phyloP scores from a whole-genome alignment of 805 yeast genomes.

The Huiozyma naganishii region DNA sequence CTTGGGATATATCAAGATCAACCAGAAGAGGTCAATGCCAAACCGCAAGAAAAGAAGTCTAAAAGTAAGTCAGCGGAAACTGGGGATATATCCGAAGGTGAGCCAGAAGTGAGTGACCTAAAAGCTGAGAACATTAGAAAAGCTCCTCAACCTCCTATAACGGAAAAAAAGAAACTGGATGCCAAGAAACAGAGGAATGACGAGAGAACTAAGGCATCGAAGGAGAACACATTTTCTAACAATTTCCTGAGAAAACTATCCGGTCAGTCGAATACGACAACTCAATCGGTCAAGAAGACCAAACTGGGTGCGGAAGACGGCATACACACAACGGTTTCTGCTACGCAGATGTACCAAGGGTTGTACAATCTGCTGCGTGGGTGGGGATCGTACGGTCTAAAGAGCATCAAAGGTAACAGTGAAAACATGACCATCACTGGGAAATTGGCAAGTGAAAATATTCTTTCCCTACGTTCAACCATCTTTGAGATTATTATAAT shows the following conservation, averaged over 20 bases:
- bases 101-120: background rate
- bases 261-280: slow-evolving; percentile 5
- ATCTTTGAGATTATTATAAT: slow-evolving; percentile 45
- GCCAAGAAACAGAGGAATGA: slow-evolving; percentile 5
- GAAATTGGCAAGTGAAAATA: slow-evolving; percentile 48
- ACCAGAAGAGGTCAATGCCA: background rate
- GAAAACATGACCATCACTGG: slow-evolving; percentile 43
- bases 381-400: slow-evolving; percentile 65
- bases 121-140: slow-evolving; percentile 2
- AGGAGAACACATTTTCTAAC: slow-evolving; percentile 6
- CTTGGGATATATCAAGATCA: slow-evolving; percentile 22
- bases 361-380: slow-evolving; percentile 48
- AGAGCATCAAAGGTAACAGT: slow-evolving; percentile 39
- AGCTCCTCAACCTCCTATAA: slow-evolving; percentile 3
- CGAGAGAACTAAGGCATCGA: background rate
- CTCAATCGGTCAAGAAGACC: background rate
- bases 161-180: slow-evolving; percentile 7
- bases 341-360: slow-evolving; percentile 53
- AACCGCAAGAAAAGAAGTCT: background rate
- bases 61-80: background rate
- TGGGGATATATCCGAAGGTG: background rate
- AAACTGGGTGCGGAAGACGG: background rate
- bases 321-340: slow-evolving; percentile 25
- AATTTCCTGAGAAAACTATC: slow-evolving; percentile 30
- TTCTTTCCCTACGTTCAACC: slow-evolving; percentile 53